Evolutionary conservation across 1,284 basidiomycete species (phyloP).

Genomic region (Apiotrichum laibachii): DNA sequence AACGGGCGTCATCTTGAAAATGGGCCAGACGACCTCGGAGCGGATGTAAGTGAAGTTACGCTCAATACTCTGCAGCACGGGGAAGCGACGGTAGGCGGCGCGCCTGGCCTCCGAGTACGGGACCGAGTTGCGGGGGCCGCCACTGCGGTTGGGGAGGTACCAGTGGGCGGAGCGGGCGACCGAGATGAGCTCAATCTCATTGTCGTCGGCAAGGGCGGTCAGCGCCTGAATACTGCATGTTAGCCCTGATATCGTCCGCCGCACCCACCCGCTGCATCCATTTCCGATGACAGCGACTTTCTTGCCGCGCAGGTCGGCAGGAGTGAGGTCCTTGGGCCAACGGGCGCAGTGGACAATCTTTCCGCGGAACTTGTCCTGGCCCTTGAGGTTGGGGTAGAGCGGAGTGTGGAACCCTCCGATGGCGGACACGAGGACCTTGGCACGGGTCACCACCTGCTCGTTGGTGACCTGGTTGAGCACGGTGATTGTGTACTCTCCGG

Average conservation of each 20-base stretch:
- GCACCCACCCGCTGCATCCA: slow-evolving; percentile 19
- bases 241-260: neutral
- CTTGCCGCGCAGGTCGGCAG: slow-evolving; percentile 1
- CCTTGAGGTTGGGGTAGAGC: slow-evolving; percentile 19
- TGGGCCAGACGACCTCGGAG: neutral
- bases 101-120: neutral
- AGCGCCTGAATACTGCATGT: slow-evolving; percentile 24
- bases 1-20: neutral
- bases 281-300: slow-evolving; percentile 7
- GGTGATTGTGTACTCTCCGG: neutral
- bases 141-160: slow-evolving; percentile 14
- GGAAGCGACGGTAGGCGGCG: neutral
- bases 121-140: slow-evolving; percentile 5
- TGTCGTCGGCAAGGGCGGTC: slow-evolving; percentile 23
- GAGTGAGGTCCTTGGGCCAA: slow-evolving; percentile 8
- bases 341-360: slow-evolving; percentile 21
- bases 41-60: neutral
- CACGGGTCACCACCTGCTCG: slow-evolving; percentile 1
- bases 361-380: slow-evolving; percentile 26
- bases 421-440: slow-evolving; percentile 26
- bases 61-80: neutral
- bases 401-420: slow-evolving; percentile 32
- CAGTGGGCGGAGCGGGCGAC: slow-evolving; percentile 27
- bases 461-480: neutral
- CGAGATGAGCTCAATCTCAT: slow-evolving; percentile 24